phyloP scores from a whole-genome alignment of 2,329 filamentous ascomycete genomes.

The Neocatenulostroma microsporum region DNA sequence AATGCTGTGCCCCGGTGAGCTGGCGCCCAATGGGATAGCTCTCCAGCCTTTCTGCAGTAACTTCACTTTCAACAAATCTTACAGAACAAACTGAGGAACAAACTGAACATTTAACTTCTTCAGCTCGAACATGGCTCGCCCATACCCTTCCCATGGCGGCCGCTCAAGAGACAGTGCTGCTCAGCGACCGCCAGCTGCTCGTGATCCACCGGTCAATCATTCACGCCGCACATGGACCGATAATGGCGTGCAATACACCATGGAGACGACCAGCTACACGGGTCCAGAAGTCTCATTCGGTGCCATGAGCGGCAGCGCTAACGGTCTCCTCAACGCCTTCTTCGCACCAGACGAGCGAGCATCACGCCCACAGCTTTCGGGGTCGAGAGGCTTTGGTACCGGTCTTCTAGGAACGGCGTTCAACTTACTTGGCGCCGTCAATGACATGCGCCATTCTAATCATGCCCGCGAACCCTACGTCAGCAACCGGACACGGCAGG shows the following conservation, averaged over 20 bases:
- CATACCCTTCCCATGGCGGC: too few relatives aligned
- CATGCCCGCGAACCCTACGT: not conserved
- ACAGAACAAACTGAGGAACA: too few relatives aligned
- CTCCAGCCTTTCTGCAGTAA: not conserved
- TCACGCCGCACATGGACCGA: constrained; percentile 20
- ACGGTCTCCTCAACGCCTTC: constrained; percentile 7
- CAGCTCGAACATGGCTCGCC: constrained; percentile 3
- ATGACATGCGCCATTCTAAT: constrained; percentile 13
- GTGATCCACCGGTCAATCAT: constrained; percentile 8
- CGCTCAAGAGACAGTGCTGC: constrained; percentile 1
- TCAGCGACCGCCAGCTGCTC: not conserved
- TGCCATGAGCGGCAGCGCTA: constrained; percentile 16
- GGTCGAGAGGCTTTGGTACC: constrained; percentile 10
- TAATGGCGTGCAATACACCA: constrained; percentile 22
- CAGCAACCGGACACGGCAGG: too few relatives aligned
- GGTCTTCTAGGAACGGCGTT: constrained; percentile 22
- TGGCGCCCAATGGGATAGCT: constrained; percentile 1
- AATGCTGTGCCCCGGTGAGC: not conserved
- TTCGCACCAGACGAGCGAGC: constrained; percentile 1
- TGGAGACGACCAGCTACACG: constrained; percentile 21
- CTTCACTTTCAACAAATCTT: too few relatives aligned
- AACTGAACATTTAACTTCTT: too few relatives aligned
- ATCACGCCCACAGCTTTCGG: not conserved
- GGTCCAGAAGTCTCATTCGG: constrained; percentile 21
- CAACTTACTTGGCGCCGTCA: constrained; percentile 18